Base-by-base conservation (phyloP, 495 filamentous ascomycete species). In the Aspergillus cavernicola region DNA sequence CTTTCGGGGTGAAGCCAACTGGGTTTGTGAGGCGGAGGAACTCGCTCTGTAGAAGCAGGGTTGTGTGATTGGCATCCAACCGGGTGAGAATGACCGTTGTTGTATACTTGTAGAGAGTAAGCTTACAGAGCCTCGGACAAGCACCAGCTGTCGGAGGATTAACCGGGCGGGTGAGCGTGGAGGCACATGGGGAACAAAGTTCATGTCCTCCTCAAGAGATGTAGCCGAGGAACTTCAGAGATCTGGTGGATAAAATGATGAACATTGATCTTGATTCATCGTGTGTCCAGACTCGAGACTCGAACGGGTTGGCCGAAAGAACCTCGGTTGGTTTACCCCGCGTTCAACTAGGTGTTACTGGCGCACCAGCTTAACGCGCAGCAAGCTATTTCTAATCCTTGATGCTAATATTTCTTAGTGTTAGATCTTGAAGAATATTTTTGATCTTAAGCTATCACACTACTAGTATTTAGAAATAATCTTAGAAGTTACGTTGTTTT, bases 121-220 rank as follows among this genome's bases (percentile, higher is more conserved):
- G 29, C 24, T 39, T n/a, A 29, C 36, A 11, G 44, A 24, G 45
- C 51, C 54, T 58, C 42, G 59, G 46, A 20, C 51, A 53, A 51
- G 31, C n/a, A 39, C 41, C 11, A 50, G 20, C 18, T 36, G 55
- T 19, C 29, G 31, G 38, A 42, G 24, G 28, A 46, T 55, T 56
- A 60, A 36, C 58, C 45, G 50, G 50, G 42, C 15, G 24, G 23
- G 29, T 40, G 33, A 51, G 26, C 26, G 37, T 49, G 50, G 40
- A 46, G 39, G 16, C 50, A 50, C 58, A 46, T 44, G 48, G 31
- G 44, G 32, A 31, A 32, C 42, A 32, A 44, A 15, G 26, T 10
- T 15, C 57, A 60, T 60, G 53, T 43, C 45, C 31, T 39, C 40
- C 47, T 15, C 22, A 32, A n/a, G 2, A 35, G 22, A 45, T 35